A percentile compares a stretch with the other conserved stretches of the same genome.
Conservation (phyloP, 2,329 filamentous ascomycete species). For the Talaromyces marneffei region DNA sequence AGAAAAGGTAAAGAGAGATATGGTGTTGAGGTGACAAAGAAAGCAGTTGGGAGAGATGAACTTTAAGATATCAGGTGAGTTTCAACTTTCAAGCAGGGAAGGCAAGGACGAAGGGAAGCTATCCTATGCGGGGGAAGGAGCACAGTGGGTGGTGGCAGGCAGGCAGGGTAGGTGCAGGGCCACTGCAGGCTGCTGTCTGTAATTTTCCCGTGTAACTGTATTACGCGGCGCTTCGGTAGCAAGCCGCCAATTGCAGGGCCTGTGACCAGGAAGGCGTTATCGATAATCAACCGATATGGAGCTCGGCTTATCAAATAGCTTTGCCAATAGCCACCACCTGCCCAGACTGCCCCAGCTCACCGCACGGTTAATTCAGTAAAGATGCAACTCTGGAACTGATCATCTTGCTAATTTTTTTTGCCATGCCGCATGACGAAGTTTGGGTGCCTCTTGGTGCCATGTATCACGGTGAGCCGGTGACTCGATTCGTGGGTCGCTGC, state of each 20-base stretch:
- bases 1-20: not conserved
- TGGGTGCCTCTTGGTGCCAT: not conserved
- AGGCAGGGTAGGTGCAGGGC: too few relatives aligned
- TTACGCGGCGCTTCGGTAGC: not conserved
- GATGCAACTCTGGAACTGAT: not conserved
- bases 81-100: not conserved
- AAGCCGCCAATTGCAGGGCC: not conserved
- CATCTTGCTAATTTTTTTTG: not conserved
- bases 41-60: not conserved
- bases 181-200: not conserved
- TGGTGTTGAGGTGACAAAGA: not conserved
- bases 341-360: conserved; percentile 4
- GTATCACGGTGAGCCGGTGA: conserved; percentile 11
- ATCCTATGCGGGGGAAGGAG: not conserved
- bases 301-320: conserved; percentile 7
- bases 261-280: not conserved
- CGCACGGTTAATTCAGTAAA: conserved; percentile 9
- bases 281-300: not conserved
- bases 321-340: conserved; percentile 1
- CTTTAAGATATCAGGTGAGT: not conserved
- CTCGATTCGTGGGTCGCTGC: conserved; percentile 9
- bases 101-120: not conserved
- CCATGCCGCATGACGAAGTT: not conserved
- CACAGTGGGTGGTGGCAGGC: not conserved
- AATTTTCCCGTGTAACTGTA: not conserved